Conservation (phyloP, 2,329 filamentous ascomycete species). For the Leptosphaerulina australis region DNA sequence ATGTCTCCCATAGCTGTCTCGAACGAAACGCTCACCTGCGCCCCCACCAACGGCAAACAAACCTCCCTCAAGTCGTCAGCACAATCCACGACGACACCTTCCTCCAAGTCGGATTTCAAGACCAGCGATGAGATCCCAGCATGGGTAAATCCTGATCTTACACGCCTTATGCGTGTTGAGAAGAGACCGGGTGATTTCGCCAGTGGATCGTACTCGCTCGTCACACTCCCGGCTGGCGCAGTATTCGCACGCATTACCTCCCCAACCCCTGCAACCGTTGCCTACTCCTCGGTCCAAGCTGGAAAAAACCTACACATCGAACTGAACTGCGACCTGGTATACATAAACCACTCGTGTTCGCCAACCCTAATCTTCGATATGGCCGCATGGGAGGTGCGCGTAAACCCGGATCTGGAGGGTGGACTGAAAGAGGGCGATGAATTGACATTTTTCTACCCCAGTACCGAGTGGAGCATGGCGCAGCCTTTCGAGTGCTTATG, state of each 20-base stretch:
- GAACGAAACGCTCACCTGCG: constrained; percentile 15
- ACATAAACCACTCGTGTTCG: constrained; percentile 62
- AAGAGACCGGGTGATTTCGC: constrained; percentile 50
- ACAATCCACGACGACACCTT: constrained; percentile 25
- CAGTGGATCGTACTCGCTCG: constrained; percentile 55
- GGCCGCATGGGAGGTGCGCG: constrained; percentile 58
- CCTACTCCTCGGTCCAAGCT: constrained; percentile 61
- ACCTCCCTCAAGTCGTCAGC: constrained; percentile 17
- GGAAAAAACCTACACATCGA: constrained; percentile 59
- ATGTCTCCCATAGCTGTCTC: constrained; percentile 43
- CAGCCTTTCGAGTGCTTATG: constrained; percentile 74
- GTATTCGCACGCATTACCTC: constrained; percentile 58
- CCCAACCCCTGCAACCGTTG: constrained; percentile 52
- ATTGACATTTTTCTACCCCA: constrained; percentile 72
- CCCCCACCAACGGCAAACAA: constrained; percentile 28
- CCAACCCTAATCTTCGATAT: constrained; percentile 63
- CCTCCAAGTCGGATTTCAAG: constrained; percentile 3
- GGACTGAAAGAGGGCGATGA: constrained; percentile 49
- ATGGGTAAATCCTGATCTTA: constrained; percentile 49
- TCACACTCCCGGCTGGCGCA: constrained; percentile 58
- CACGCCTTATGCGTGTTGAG: constrained; percentile 47
- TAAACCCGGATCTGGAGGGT: constrained; percentile 50
- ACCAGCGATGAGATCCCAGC: constrained; percentile 32
- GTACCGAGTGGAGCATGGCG: constrained; percentile 75
- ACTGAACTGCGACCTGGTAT: constrained; percentile 62